Evolutionary conservation across 345 rosid genomes (phyloP), one percentile per base, ranked within the genome.

Genomic region (Raphanus sativus): DNA sequence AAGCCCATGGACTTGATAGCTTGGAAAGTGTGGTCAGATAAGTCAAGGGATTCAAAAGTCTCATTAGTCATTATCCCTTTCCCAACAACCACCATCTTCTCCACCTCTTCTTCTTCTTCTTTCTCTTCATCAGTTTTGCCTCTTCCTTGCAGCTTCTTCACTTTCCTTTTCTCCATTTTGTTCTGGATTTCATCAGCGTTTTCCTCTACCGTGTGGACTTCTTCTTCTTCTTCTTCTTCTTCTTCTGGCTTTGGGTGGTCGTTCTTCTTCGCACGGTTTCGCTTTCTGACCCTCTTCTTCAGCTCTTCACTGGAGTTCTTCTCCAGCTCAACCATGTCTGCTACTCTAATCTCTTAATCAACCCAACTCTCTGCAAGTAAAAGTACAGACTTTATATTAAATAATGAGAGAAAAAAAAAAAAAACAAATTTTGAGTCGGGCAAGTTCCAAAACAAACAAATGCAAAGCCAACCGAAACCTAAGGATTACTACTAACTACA

Each of bases 1-100:
- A 92, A 95, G 6, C 91, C 92, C 90, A 89, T 93, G 42, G 87
- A 88, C 78, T 89, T 84, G 71, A 95, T 90, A 42, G 96, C 91
- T 69, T 71, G 74, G 26, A 76, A 80, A 48, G 98, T 92, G 10
- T 76, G 88, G 55, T 89, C 89, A 62, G 99, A 89, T 64, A 92
- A 79, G 34, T 84, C 88, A 25, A 92, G 67, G 0, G 92, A 85
- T 7, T 87, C 97, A 71, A 95, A 93, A 5, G 97, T 86, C 21
- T 81, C 88, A 8, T 84, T 75, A 50, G 91, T 95, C 97, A 92
- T 90, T 30, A 95, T 95, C 61, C 98, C 98, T 62, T 94, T 64
- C 3, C 85, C 83, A 1, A 67, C 78, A 54, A 80, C 73, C 66
- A 74, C 63, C 13, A 67, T 54, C 55, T 45, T 55, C 76, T 75